Conservation (phyloP, 2,329 filamentous ascomycete species). For the Verticillium albo-atrum region DNA sequence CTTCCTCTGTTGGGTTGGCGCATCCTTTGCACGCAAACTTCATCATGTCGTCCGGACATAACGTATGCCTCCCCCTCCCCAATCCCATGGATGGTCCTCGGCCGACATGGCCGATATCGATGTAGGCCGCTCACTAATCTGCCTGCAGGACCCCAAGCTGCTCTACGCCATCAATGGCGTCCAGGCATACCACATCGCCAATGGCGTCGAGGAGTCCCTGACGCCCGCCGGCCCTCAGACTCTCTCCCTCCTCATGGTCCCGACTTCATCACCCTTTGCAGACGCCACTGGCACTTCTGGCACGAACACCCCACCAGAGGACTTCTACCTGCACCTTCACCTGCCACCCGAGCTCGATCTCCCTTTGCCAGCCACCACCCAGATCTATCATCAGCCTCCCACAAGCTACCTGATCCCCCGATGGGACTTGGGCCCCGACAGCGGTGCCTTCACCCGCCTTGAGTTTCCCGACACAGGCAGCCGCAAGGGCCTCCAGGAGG, state of each 20-base stretch:
- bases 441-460: conserved; percentile 87
- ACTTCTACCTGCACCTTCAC: conserved; percentile 96
- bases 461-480: conserved; percentile 76
- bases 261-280: conserved; percentile 71
- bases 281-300: conserved; percentile 50
- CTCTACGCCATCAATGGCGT: conserved; percentile 77
- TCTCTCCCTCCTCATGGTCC: conserved; percentile 91
- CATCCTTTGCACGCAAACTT: neutral
- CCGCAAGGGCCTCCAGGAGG: conserved; percentile 76
- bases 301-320: conserved; percentile 68
- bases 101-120: neutral
- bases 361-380: conserved; percentile 88
- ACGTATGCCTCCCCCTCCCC: conserved; percentile 25
- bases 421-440: conserved; percentile 87
- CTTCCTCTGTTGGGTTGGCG: neutral
- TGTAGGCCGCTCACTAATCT: neutral
- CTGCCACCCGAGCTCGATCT: conserved; percentile 92
- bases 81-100: neutral
- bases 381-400: conserved; percentile 95
- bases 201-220: conserved; percentile 79
- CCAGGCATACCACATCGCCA: conserved; percentile 82
- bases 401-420: conserved; percentile 90
- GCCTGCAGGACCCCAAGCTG: conserved; percentile 56
- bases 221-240: conserved; percentile 86
- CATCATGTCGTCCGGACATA: conserved; percentile 39